Evolutionary conservation across 129 eudicot species (phyloP), one percentile per base, ranked within the genome.

Genomic region (Glebionis coronaria): DNA sequence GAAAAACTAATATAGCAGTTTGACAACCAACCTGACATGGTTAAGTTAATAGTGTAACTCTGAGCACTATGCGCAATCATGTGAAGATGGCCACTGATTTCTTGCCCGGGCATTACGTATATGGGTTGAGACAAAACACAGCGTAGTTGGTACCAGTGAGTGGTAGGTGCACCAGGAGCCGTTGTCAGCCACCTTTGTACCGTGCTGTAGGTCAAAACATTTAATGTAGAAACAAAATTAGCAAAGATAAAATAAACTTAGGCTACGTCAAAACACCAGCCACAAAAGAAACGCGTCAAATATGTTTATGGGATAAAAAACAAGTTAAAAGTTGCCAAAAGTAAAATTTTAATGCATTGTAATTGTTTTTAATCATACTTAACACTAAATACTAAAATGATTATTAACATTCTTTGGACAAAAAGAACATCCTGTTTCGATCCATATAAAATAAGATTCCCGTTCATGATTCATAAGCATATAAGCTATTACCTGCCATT

Each of bases 101-200:
- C 99, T 87, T 93, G 99, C n/a, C 97, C 99, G 15, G 92, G 88
- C 97, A 89, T 89, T 31, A 86, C 97, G 47, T 93, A 86, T 18
- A 93, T 81, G 27, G 99, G 99, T 75, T 93, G 99, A 45, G 92
- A 60, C 40, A 93, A 68, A 20, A 93, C 99, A 63, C 99, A 93
- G 12, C 99, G 97, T 12, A 93, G 71, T 71, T 93, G 98, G 54
- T 93, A 88, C 98, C 98, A 93, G 73, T 93, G 98, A 12, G 99
- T 93, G 56, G 99, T 93, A 18, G 95, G 95, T 56, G 97, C 95
- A 69, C 97, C 97, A 55, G 99, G 99, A 72, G 99, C 91, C n/a
- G 99, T 93, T 29, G 97, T 93, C 53, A 93, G 82, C 99, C 99
- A 93, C 78, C 99, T 77, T 79, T 86, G 97, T 19, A 84, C 90